phyloP scores from a whole-genome alignment of 148 eudicot species.

The Rhododendron griersonianum region DNA sequence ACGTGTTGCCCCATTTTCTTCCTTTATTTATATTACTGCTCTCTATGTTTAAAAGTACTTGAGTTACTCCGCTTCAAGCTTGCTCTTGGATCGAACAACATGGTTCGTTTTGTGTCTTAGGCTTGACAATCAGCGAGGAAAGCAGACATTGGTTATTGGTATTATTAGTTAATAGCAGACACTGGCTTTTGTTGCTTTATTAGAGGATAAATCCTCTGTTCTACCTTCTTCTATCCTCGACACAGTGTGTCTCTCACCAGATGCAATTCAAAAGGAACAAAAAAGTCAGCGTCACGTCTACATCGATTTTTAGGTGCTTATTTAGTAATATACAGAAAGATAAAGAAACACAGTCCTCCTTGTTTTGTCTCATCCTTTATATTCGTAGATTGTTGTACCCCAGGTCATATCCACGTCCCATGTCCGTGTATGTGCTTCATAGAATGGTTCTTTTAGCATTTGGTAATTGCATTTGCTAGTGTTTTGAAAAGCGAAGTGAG shows the following conservation, averaged over 20 bases:
- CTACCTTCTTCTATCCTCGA: not conserved
- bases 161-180: not conserved
- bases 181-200: not conserved
- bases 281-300: not conserved
- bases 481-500: not conserved
- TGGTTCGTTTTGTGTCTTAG: not conserved
- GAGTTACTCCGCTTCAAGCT: too few species aligned
- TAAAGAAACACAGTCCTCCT: not conserved
- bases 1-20: too few species aligned
- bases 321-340: not conserved
- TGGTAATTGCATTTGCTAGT: not conserved
- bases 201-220: not conserved
- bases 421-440: not conserved
- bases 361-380: not conserved
- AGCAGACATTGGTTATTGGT: not conserved
- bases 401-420: not conserved
- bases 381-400: not conserved
- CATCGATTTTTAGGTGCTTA: not conserved
- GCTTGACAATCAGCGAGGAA: too few species aligned
- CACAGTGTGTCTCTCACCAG: not conserved
- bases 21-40: too few species aligned
- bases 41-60: too few species aligned
- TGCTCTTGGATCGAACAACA: too few species aligned
- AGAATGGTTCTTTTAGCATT: not conserved
- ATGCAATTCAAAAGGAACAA: not conserved